Evolutionary conservation across 164 flowering plant genomes (phyloP).

Genomic region (Amborella trichopoda): DNA sequence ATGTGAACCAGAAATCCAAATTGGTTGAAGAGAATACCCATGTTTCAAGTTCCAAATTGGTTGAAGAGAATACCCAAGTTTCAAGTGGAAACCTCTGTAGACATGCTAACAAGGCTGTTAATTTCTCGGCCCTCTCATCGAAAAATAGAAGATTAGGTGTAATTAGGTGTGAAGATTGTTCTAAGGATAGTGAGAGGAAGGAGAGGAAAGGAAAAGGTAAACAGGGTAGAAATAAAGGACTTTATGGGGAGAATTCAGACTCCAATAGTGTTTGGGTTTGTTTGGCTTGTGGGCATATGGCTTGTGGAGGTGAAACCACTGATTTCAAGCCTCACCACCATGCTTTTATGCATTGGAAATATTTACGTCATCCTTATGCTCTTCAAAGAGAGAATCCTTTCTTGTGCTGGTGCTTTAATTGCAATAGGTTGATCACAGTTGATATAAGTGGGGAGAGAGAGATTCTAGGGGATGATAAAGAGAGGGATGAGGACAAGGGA

Average conservation of each 20-base stretch:
- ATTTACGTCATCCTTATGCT: constrained; percentile 48
- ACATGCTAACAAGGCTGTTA: constrained; percentile 46
- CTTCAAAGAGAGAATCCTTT: constrained; percentile 59
- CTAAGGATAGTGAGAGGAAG: constrained; percentile 24
- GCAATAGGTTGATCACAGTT: constrained; percentile 37
- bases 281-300: constrained; percentile 75
- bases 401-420: constrained; percentile 73
- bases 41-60: too few relatives aligned
- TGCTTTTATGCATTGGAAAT: constrained; percentile 50
- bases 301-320: constrained; percentile 67
- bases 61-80: not conserved
- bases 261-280: constrained; percentile 72
- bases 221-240: constrained; percentile 51
- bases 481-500: constrained; percentile 14
- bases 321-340: constrained; percentile 57
- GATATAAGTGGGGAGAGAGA: constrained; percentile 29
- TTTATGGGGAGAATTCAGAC: constrained; percentile 21
- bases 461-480: constrained; percentile 28
- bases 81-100: constrained; percentile 33
- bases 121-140: constrained; percentile 32
- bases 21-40: not conserved
- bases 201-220: constrained; percentile 52
- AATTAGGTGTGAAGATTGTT: constrained; percentile 61
- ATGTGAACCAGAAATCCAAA: not conserved
- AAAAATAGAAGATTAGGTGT: constrained; percentile 26